Base-by-base conservation (phyloP, 345 rosid genomes). In the Salix suchowensis region DNA sequence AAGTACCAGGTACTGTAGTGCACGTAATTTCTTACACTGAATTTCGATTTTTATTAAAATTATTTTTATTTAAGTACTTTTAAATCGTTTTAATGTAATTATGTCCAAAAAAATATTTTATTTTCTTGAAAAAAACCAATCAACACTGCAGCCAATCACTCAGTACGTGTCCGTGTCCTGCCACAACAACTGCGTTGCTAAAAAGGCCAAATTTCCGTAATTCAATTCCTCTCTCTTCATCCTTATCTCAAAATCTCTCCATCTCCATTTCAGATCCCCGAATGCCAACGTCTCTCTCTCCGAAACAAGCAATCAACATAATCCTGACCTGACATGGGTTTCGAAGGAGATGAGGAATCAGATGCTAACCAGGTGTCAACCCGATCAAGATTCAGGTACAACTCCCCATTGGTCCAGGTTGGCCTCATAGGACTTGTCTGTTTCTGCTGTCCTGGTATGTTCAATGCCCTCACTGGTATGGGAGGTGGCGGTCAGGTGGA, bases 391-490 rank as follows among this genome's bases (percentile, higher is more conserved):
- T 79, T 88, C 71, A 82, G 97, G 26, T 87, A 89, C 87, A 94
- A 92, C 76, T 94, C 97, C 0, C 98, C 98, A 2, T 75, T 92
- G 1, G 78, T 87, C 4, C 98, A 95, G 75, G 90, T 95, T 13
- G 69, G 68, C 68, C 82, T 93, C 28, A 91, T 95, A 54, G 98
- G 97, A 1, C 76, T 95, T 9, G 98, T 95, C 61, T 95, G 98
- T 71, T 95, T 95, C 82, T 95, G 98, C 74, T 95, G 97, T 46
- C 98, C 98, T 0, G 97, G 97, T 2, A 95, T 95, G 94, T 95
- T 93, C 85, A 95, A 95, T 73, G 98, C 98, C 36, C 89, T 95
- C 73, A 88, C 96, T 36, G 98, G 98, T 7, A 90, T 95, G 98
- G 98, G 98, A 19, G 98, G 94, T 2, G 97, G 96, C 0, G 98